Evolutionary conservation across 495 filamentous ascomycete species (phyloP).

Genomic region (Pyrenula massariospora): DNA sequence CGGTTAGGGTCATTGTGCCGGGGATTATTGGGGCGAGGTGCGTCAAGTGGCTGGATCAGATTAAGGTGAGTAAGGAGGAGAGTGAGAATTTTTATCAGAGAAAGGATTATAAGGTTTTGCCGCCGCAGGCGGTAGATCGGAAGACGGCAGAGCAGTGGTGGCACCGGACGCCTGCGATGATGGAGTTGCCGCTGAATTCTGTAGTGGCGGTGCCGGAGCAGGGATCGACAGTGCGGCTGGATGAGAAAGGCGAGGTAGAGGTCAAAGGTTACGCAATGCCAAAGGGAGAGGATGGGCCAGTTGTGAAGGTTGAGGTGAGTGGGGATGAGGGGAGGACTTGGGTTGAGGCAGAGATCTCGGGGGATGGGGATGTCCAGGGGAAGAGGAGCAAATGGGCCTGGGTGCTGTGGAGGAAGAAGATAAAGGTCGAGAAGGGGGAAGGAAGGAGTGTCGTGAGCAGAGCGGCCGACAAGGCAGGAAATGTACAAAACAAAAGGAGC

Average conservation of each 20-base stretch:
- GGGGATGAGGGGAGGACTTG: constrained; percentile 36
- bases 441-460: constrained; percentile 35
- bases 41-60: constrained; percentile 55
- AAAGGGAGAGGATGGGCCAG: constrained; percentile 36
- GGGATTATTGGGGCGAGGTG: constrained; percentile 49
- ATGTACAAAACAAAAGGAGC: constrained; percentile 31
- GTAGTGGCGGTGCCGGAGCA: constrained; percentile 36
- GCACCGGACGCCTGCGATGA: constrained; percentile 40
- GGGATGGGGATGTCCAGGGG: not conserved
- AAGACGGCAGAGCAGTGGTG: constrained; percentile 40
- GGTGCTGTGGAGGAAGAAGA: constrained; percentile 30
- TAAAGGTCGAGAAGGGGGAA: constrained; percentile 17
- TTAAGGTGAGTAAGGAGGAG: constrained; percentile 46
- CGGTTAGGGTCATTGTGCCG: constrained; percentile 47
- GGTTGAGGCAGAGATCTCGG: constrained; percentile 30
- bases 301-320: constrained; percentile 39
- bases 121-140: constrained; percentile 38
- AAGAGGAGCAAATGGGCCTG: constrained; percentile 32
- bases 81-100: constrained; percentile 46
- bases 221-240: constrained; percentile 4
- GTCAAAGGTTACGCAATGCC: constrained; percentile 48
- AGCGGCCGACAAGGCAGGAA: constrained; percentile 38
- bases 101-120: constrained; percentile 52
- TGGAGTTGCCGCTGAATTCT: constrained; percentile 52
- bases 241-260: constrained; percentile 24